Conservation (phyloP, 768 basidiomycete genomes). For the Mycena floridula region DNA sequence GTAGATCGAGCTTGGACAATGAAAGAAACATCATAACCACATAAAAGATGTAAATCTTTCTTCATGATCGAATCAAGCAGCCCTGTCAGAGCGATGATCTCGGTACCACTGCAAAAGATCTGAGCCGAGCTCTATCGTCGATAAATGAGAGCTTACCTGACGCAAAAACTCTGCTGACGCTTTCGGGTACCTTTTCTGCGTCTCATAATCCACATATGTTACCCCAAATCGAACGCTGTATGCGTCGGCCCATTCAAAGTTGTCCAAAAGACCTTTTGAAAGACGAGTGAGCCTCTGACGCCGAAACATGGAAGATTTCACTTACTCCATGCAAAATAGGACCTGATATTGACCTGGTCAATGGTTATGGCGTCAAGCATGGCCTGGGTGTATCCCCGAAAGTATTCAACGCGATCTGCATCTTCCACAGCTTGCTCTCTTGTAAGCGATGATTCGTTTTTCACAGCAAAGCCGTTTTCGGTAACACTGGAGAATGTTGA, state of each 20-base stretch:
- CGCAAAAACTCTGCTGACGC: conserved; percentile 51
- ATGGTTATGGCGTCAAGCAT: conserved; percentile 52
- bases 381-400: conserved; percentile 48
- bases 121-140: no score
- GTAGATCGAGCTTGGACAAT: no score
- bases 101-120: no score
- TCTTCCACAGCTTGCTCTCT: conserved; percentile 50
- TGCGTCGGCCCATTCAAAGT: conserved; percentile 73
- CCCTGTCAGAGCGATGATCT: no score
- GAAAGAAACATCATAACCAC: no score
- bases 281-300: conserved; percentile 3
- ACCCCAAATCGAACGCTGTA: conserved; percentile 64
- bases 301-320: not conserved
- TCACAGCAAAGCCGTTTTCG: conserved; percentile 70
- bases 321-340: conserved; percentile 69
- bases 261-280: conserved; percentile 52
- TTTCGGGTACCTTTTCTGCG: conserved; percentile 62
- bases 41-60: no score
- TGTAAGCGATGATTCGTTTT: conserved; percentile 50
- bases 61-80: no score
- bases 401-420: conserved; percentile 59
- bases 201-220: conserved; percentile 67
- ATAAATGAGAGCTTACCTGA: no score
- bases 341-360: conserved; percentile 55
- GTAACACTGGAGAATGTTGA: conserved; percentile 41